Base-by-base conservation (phyloP, 73 alveolate genomes). In the Durusdinium trenchii region DNA sequence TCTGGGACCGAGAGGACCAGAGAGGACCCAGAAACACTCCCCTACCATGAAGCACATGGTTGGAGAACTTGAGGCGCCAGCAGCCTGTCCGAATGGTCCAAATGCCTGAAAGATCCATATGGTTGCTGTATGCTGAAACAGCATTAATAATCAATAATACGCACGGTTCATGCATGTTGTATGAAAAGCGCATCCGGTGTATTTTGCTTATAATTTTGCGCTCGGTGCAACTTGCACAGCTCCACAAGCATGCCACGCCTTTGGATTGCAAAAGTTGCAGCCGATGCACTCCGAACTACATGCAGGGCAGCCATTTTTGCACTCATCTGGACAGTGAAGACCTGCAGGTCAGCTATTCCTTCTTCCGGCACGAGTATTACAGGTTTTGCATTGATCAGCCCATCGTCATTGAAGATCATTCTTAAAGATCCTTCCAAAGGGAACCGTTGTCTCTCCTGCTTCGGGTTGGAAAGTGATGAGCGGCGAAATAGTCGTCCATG, bases 261-360 rank as follows among this genome's bases (percentile, higher is more conserved):
- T 67, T 2, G 90, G 90, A n/a, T 79, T 79, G 90, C 90, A 79
- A 79, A 79, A 79, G 52, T 67, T 79, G 69, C 90, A 79, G 48
- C 69, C 90, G 16, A 61, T 12, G 90, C 90, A 79, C 36, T 18
- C 48, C 2, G 42, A 12, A 26, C 48, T 79, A 48, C 90, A 79
- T 47, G 90, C 90, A 3, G 90, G 90, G 40, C 90, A 79, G 26
- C 90, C 90, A 79, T 79, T 79, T 9, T 47, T 46, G 69, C 90
- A 79, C 28, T 79, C 90, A 79, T 79, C 90, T 1, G 90, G 90
- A 26, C 90, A 79, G 28, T 47, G 35, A 7, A 7, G 32, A 23
- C 9, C 5, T 62, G 20, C 42, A 7, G 6, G 20, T 62, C 78
- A 23, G 43, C 20, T 7, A 5, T 62, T 7, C 20, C 5, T 35